Conservation (phyloP, 768 basidiomycete species). For the Russula compacta region DNA sequence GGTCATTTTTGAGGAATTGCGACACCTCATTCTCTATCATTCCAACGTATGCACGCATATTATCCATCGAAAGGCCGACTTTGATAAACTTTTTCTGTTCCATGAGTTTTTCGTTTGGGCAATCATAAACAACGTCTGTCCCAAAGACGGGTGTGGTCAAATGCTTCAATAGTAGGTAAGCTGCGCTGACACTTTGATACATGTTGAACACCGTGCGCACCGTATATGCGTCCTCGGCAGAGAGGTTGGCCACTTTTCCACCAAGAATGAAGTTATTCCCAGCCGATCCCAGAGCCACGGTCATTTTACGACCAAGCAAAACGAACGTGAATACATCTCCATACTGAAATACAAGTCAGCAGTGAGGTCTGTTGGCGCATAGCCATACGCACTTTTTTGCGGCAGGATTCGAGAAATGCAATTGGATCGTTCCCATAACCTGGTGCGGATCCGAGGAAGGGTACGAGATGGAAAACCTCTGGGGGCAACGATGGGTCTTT, state of each 20-base stretch:
- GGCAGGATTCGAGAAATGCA: slow-evolving; percentile 72
- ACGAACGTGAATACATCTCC: slow-evolving; percentile 97
- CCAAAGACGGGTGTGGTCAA: slow-evolving; percentile 94
- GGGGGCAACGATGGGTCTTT: slow-evolving; percentile 70
- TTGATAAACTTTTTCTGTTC: slow-evolving; percentile 99
- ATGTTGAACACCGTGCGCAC: slow-evolving; percentile 30
- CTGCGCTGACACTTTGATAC: too few relatives aligned
- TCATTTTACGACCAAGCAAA: slow-evolving; percentile 80
- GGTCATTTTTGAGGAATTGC: slow-evolving; percentile 59
- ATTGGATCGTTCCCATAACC: slow-evolving; percentile 90
- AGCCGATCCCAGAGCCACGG: slow-evolving; percentile 82
- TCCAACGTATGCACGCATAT: slow-evolving; percentile 71
- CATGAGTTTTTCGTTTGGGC: slow-evolving; percentile 95
- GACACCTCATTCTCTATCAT: slow-evolving; percentile 40
- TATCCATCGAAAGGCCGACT: slow-evolving; percentile 86
- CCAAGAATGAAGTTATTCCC: slow-evolving; percentile 94
- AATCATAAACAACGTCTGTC: slow-evolving; percentile 95
- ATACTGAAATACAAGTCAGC: slow-evolving; percentile 43
- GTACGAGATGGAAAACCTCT: slow-evolving; percentile 87
- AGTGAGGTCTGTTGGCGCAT: background rate
- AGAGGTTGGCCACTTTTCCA: slow-evolving; percentile 85
- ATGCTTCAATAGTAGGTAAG: slow-evolving; percentile 41
- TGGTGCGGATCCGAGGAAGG: slow-evolving; percentile 82
- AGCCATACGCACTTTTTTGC: slow-evolving; percentile 54
- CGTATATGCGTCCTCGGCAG: slow-evolving; percentile 96